These are phyloP conservation scores for Penicillium simplicissimum DNA, from an alignment of 495 filamentous ascomycete species.

Conservation along the genomic window DNA sequence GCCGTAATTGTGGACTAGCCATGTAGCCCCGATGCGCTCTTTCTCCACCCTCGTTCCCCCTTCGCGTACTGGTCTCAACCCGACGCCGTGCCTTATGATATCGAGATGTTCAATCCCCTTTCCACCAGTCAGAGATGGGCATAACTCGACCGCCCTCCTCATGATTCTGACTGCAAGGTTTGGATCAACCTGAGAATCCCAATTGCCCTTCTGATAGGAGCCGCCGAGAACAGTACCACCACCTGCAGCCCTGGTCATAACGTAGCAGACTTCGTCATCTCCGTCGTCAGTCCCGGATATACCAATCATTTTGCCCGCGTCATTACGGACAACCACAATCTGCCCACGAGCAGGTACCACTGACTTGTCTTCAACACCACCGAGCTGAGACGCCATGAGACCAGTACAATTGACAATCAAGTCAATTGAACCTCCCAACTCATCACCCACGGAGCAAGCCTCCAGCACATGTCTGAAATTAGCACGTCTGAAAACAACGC, in stretches of 20 bases:
- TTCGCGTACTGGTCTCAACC: conserved; percentile 70
- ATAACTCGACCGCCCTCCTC: conserved; percentile 67
- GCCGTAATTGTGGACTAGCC: conserved; percentile 83
- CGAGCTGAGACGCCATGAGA: conserved; percentile 64
- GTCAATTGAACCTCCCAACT: conserved; percentile 58
- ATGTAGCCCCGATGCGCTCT: conserved; percentile 60
- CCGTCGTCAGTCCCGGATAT: conserved; percentile 74
- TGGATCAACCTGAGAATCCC: conserved; percentile 74
- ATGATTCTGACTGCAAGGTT: conserved; percentile 78
- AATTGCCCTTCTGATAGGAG: conserved; percentile 71
- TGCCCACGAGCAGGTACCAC: conserved; percentile 78
- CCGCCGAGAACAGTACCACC: conserved; percentile 78
- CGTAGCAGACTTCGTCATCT: conserved; percentile 69
- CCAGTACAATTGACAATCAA: conserved; percentile 82
- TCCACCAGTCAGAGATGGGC: conserved; percentile 62
- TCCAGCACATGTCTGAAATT: conserved; percentile 66
- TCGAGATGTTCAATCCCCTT: conserved; percentile 70
- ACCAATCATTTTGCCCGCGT: conserved; percentile 60
- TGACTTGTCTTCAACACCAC: conserved; percentile 73
- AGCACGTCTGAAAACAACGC: conserved; percentile 62
- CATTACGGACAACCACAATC: conserved; percentile 81
- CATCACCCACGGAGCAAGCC: conserved; percentile 49
- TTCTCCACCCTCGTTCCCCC: conserved; percentile 74
- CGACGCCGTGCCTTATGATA: conserved; percentile 79
- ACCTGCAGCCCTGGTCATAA: conserved; percentile 77